phyloP scores from a whole-genome alignment of 2,329 filamentous ascomycete species.

The Ophiocordyceps unilateralis region DNA sequence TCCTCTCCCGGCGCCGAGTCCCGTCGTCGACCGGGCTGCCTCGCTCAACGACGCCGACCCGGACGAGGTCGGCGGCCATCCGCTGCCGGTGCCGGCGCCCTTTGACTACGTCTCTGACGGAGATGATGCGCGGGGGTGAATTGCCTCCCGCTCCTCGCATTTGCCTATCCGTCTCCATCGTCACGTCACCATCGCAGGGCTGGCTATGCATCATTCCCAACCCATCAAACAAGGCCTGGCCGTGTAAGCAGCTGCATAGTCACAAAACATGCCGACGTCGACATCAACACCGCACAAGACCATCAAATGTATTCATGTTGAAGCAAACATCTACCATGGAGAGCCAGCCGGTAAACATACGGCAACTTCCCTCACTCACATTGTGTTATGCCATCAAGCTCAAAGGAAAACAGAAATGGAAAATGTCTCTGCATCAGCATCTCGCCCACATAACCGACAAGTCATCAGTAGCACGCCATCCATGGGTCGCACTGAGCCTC shows the following conservation, averaged over 20 bases:
- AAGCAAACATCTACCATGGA: constrained; percentile 4
- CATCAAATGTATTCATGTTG: constrained; percentile 2
- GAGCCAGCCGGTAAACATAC: constrained; percentile 5
- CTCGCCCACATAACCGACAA: background rate
- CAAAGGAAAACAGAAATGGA: background rate
- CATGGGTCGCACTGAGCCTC: constrained; percentile 20
- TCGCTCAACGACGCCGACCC: constrained; percentile 8
- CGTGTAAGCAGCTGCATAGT: no score
- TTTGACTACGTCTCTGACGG: constrained; percentile 10
- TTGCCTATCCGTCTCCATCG: no score
- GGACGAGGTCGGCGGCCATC: constrained; percentile 4
- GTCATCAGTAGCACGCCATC: constrained; percentile 18
- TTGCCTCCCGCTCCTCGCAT: no score
- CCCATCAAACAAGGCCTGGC: no score
- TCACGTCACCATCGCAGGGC: no score
- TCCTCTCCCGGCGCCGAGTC: background rate
- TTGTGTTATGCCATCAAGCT: constrained; percentile 1
- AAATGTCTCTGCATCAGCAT: constrained; percentile 3
- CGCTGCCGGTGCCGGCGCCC: constrained; percentile 5
- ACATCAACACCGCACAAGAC: no score
- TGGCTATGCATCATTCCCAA: no score
- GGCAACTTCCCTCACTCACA: constrained; percentile 3
- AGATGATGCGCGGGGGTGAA: background rate
- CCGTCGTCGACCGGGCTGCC: background rate
- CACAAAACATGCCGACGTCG: no score